Percentiles rank a stretch among this genome's conserved stretches.
These are phyloP conservation scores for Suhomyces pyralidae DNA, from an alignment of 805 yeast genomes.

Conservation along the genomic window DNA sequence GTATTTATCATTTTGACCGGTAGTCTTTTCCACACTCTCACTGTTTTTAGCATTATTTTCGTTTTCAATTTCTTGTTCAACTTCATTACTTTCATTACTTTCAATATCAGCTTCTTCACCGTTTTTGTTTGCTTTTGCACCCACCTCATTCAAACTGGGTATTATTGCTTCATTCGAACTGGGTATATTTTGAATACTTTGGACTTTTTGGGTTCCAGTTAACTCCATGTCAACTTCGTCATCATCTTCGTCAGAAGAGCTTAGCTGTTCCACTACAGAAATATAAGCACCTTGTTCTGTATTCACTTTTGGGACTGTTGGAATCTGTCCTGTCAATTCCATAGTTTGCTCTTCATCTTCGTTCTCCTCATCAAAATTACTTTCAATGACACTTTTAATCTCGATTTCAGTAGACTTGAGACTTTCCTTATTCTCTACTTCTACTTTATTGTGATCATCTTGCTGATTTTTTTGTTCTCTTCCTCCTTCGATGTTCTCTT, in stretches of 20 bases:
- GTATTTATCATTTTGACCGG: not conserved
- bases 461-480: too few species aligned
- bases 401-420: too few species aligned
- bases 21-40: not conserved
- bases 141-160: not conserved
- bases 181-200: too few species aligned
- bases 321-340: constrained; percentile 19
- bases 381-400: not conserved
- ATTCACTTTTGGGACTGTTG: not conserved
- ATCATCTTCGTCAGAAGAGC: constrained; percentile 9
- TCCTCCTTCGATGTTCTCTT: not conserved
- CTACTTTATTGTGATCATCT: too few species aligned
- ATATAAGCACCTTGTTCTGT: not conserved
- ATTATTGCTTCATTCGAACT: not conserved
- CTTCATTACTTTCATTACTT: constrained; percentile 5
- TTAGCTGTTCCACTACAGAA: not conserved
- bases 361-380: not conserved
- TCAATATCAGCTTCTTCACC: not conserved
- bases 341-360: constrained; percentile 23
- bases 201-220: constrained; percentile 8
- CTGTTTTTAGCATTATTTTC: not conserved
- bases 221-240: constrained; percentile 24
- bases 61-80: constrained; percentile 12
- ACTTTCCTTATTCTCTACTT: too few species aligned
- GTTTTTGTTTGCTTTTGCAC: too few species aligned